Conservation (phyloP, 2,329 filamentous ascomycete species). For the Colletotrichum noveboracense region DNA sequence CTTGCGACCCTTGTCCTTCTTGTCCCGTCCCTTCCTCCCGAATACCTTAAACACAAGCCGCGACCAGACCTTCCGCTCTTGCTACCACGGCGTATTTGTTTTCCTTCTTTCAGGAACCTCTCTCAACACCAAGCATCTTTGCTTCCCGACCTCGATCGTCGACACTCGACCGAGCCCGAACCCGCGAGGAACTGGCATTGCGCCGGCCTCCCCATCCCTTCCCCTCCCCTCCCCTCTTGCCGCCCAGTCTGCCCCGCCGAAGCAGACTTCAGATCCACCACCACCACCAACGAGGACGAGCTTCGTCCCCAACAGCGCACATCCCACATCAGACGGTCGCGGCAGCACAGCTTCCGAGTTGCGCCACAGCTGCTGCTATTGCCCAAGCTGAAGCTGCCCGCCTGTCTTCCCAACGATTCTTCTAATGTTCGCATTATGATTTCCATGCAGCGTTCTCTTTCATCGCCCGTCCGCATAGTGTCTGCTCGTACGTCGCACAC, state of each 20-base stretch:
- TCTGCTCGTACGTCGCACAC: constrained; percentile 61
- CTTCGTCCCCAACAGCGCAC: background rate
- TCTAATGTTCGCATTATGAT: constrained; percentile 57
- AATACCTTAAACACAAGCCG: constrained; percentile 16
- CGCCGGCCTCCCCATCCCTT: background rate
- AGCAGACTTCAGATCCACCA: background rate
- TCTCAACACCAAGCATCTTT: background rate
- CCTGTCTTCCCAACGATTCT: constrained; percentile 28
- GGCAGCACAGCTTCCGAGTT: constrained; percentile 11
- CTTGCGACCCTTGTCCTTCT: constrained; percentile 10
- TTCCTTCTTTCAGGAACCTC: background rate
- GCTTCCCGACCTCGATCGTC: background rate
- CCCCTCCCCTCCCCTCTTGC: background rate
- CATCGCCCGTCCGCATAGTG: constrained; percentile 64
- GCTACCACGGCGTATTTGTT: background rate
- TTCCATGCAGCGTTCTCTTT: constrained; percentile 67
- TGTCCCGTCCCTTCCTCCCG: constrained; percentile 21
- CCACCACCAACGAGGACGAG: background rate
- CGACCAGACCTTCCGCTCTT: background rate
- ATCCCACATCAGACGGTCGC: background rate
- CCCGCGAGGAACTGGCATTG: constrained; percentile 8
- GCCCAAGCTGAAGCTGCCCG: constrained; percentile 35
- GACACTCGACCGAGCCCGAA: background rate
- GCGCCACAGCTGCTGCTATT: constrained; percentile 28
- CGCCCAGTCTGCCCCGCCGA: constrained; percentile 12